Percentiles rank a stretch among this genome's conserved stretches.
Conservation (phyloP, 441 rosid genomes). For the Euphorbia celastroides region DNA sequence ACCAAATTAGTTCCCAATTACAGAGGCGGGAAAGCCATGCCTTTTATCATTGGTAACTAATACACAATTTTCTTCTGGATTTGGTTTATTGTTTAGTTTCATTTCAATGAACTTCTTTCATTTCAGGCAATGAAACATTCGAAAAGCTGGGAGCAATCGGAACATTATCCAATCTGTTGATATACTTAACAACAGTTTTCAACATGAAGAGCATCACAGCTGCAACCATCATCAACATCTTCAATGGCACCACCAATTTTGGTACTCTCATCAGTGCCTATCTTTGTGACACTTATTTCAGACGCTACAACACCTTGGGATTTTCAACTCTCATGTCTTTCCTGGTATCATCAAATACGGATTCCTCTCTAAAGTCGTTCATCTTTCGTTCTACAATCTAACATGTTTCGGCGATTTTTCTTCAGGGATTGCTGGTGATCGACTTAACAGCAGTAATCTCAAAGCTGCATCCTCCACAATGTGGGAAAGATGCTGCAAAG, state of each 20-base stretch:
- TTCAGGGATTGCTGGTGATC: conserved; percentile 37
- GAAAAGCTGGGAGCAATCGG: conserved; percentile 48
- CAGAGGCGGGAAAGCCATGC: conserved; percentile 14
- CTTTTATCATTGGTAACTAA: conserved; percentile 10
- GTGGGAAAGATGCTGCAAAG: conserved; percentile 13
- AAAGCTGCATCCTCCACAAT: conserved; percentile 36
- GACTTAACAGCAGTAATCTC: conserved; percentile 36
- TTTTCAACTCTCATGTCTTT: conserved; percentile 29
- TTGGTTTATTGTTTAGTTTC: neutral
- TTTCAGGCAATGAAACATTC: conserved; percentile 41
- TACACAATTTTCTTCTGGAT: too few relatives aligned
- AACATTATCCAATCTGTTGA: conserved; percentile 28
- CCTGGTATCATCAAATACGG: conserved; percentile 15
- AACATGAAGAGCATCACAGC: conserved; percentile 38
- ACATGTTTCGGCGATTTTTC: neutral
- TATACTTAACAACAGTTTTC: conserved; percentile 38
- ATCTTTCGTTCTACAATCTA: neutral
- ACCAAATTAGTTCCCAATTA: neutral
- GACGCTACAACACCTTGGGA: conserved; percentile 30
- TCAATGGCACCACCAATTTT: conserved; percentile 30
- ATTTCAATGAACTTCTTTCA: too few relatives aligned
- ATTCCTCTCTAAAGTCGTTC: neutral
- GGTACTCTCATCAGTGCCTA: conserved; percentile 34
- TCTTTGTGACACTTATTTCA: conserved; percentile 36
- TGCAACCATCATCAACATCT: conserved; percentile 31